These are phyloP conservation scores for Oldenlandia corymbosa DNA, from an alignment of 257 asterid genomes.

Conservation along the genomic window DNA sequence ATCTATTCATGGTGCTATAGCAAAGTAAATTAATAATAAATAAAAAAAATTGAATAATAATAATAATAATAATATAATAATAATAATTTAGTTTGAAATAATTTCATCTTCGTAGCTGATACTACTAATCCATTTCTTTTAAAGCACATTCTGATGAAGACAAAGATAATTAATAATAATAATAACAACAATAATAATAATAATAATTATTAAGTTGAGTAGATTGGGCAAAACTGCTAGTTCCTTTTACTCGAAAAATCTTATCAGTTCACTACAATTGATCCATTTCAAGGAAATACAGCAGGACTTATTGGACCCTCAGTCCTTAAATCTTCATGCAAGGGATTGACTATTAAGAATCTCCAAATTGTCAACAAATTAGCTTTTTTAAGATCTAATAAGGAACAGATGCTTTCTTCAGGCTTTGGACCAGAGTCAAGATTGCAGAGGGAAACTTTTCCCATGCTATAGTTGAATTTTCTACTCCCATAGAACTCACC, in stretches of 20 bases:
- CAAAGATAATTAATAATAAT: not conserved
- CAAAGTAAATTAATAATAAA: no score
- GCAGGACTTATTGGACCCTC: not conserved
- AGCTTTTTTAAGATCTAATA: not conserved
- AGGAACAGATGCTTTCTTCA: not conserved
- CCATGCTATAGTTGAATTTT: not conserved
- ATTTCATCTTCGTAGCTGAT: no score
- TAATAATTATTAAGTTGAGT: not conserved
- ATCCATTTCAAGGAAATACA: not conserved
- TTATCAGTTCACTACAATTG: no score
- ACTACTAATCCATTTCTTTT: no score
- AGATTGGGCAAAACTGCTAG: not conserved
- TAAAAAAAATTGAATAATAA: no score
- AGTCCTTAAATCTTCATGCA: not conserved
- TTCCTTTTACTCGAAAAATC: not conserved
- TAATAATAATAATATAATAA: no score
- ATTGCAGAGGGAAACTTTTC: not conserved
- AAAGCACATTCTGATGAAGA: no score
- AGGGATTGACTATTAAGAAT: not conserved
- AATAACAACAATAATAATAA: not conserved
- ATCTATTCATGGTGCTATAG: no score
- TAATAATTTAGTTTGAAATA: no score
- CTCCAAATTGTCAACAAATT: not conserved
- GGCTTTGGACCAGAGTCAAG: not conserved
- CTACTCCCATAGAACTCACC: not conserved